Conservation (phyloP, 352 stramenopile genomes). For the Phytophthora podocarpi region DNA sequence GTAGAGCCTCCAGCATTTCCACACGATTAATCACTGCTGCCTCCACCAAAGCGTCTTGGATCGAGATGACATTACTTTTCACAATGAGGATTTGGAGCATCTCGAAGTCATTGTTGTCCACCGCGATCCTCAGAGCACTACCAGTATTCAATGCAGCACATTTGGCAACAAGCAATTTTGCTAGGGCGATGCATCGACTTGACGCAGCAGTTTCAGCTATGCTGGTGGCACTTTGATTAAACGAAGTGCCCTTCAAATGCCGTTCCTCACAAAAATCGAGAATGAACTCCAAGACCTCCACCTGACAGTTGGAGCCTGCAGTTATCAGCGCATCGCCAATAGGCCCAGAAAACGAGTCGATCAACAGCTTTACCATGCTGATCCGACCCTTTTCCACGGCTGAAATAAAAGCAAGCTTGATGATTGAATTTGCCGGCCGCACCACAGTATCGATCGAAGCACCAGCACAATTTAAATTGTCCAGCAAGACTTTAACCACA, state of each 20-base stretch:
- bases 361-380: not conserved
- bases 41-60: conserved; percentile 11
- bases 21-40: conserved; percentile 5
- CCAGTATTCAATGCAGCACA: conserved; percentile 9
- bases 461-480: not conserved
- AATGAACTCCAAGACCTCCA: conserved; percentile 15
- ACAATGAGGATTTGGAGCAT: conserved; percentile 8
- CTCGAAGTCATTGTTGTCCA: conserved; percentile 2
- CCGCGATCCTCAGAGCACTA: not conserved
- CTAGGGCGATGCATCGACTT: not conserved
- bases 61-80: not conserved
- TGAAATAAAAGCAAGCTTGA: not conserved
- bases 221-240: not conserved
- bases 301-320: not conserved
- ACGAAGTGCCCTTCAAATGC: not conserved
- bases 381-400: not conserved
- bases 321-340: not conserved
- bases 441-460: too few relatives aligned
- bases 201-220: conserved; percentile 1
- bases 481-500: conserved; percentile 5
- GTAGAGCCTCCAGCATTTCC: conserved; percentile 7
- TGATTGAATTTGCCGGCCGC: not conserved
- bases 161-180: conserved; percentile 6
- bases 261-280: conserved; percentile 2
- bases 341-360: not conserved